phyloP scores from a whole-genome alignment of 2,329 filamentous ascomycete species.

The Stagonosporopsis tanaceti region DNA sequence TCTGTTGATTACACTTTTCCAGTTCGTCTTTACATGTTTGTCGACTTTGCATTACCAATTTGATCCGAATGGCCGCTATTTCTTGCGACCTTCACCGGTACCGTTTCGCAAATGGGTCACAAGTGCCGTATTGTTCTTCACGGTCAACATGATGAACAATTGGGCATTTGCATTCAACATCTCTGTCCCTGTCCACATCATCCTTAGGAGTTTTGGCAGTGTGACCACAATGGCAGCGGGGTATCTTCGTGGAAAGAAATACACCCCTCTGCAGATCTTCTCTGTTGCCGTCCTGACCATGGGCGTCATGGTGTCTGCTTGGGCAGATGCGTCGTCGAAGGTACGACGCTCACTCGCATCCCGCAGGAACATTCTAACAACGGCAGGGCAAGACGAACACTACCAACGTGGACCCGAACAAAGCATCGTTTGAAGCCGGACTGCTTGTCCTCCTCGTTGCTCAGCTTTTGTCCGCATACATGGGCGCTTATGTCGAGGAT shows the following conservation, averaged over 20 bases:
- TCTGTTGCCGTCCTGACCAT: slow-evolving; percentile 84
- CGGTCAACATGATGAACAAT: slow-evolving; percentile 95
- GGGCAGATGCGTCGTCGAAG: slow-evolving; percentile 88
- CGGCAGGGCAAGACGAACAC: slow-evolving; percentile 53
- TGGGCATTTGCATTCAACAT: slow-evolving; percentile 98
- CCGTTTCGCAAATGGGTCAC: slow-evolving; percentile 85
- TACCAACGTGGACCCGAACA: slow-evolving; percentile 48
- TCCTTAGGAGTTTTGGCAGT: slow-evolving; percentile 91
- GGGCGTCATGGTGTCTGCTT: slow-evolving; percentile 86
- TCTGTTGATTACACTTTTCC: slow-evolving; percentile 66
- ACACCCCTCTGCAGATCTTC: slow-evolving; percentile 79
- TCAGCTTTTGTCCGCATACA: slow-evolving; percentile 88
- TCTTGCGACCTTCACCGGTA: slow-evolving; percentile 78
- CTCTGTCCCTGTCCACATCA: slow-evolving; percentile 95
- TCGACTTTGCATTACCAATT: slow-evolving; percentile 57
- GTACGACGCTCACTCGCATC: slow-evolving; percentile 55
- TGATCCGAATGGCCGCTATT: slow-evolving; percentile 69
- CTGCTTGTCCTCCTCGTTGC: slow-evolving; percentile 85
- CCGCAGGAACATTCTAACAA: slow-evolving; percentile 13
- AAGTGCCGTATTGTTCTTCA: slow-evolving; percentile 90
- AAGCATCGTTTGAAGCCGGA: slow-evolving; percentile 69
- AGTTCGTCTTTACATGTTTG: slow-evolving; percentile 70
- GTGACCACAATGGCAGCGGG: slow-evolving; percentile 96
- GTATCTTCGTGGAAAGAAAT: slow-evolving; percentile 83
- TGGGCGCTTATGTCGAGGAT: slow-evolving; percentile 93